phyloP scores from a whole-genome alignment of 2,329 filamentous ascomycete genomes.

The Trichophyton equinum region DNA sequence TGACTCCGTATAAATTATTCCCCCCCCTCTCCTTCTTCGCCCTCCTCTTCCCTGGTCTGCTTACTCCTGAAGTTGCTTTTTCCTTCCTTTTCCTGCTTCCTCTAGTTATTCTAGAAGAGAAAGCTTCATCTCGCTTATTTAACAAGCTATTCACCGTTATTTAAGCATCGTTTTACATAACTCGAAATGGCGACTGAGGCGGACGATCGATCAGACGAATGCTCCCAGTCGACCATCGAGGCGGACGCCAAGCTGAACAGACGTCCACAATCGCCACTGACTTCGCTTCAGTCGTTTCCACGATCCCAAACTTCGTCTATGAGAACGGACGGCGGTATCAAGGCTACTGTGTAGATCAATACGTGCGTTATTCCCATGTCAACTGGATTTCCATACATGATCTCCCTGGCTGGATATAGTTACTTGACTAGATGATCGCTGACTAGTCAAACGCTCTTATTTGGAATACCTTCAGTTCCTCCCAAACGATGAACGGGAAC shows the following conservation, averaged over 20 bases:
- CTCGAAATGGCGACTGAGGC: background rate
- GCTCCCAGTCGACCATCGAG: constrained; percentile 6
- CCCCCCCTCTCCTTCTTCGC: background rate
- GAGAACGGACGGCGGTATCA: constrained; percentile 17
- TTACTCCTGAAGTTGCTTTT: background rate
- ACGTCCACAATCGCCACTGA: constrained; percentile 4
- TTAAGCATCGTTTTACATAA: background rate
- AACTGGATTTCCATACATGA: background rate
- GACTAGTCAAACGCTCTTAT: background rate
- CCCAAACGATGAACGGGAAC: constrained; percentile 19
- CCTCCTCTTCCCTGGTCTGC: background rate
- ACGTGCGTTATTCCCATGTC: constrained; percentile 5
- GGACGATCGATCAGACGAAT: background rate
- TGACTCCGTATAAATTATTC: no score
- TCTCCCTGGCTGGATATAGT: background rate
- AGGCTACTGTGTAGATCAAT: constrained; percentile 12
- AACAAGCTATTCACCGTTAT: background rate
- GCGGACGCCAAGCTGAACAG: constrained; percentile 7
- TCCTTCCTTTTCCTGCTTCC: no score
- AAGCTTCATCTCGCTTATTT: background rate
- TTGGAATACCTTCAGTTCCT: constrained; percentile 4
- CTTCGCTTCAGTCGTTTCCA: constrained; percentile 10
- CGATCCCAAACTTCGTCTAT: constrained; percentile 13
- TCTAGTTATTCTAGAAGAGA: no score
- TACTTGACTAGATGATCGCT: background rate